Base-by-base conservation (phyloP, 2,329 filamentous ascomycete genomes). In the Helotiales sp. region DNA sequence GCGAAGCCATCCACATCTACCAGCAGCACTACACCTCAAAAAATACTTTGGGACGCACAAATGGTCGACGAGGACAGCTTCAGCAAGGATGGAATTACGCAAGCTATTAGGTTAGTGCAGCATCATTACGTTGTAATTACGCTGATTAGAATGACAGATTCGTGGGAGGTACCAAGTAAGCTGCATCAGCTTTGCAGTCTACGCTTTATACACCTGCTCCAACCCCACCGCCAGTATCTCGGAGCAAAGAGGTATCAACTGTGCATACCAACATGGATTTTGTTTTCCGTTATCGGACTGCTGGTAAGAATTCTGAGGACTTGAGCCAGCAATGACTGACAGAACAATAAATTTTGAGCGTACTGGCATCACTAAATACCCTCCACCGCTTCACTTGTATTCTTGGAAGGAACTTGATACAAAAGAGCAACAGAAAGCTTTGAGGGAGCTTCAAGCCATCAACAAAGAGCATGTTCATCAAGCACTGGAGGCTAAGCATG, bases 281-380 rank as follows among this genome's bases (percentile, higher is more conserved):
- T 42, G 24, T 2, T 2, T 62, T 52, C 15, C 27, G 51, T 44
- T 44, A 57, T 22, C 29, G 57, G 19, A 36, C 27, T n/a, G 47
- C 57, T 33, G 54, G 60, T 62, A 30, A 12, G 25, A 5, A 15
- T 46, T 46, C 31, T 34, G 31, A 9, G 9, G 31, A 34, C 31
- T 34, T 34, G 31, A 15, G 31, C 15, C 31, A 15, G 15, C 31
- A 15, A 9, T 34, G 31, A 9, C 15, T 9, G 25, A 24, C 8
- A 47, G 38, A 15, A 12, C 8, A 44, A 29, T n/a, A 10, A 53
- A 48, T 22, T 12, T 55, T 12, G 34, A 55, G 19, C 33, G 47
- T 5, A 31, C 30, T n/a, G 27, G n/a, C 5, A 29, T 63, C 31
- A 29, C 56, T 8, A 19, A 24, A 31, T 60, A 60, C 34, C 49